Evolutionary conservation across 352 stramenopile species (phyloP), one percentile per base, ranked within the genome.

Genomic region (Poterioochromonas sp.): DNA sequence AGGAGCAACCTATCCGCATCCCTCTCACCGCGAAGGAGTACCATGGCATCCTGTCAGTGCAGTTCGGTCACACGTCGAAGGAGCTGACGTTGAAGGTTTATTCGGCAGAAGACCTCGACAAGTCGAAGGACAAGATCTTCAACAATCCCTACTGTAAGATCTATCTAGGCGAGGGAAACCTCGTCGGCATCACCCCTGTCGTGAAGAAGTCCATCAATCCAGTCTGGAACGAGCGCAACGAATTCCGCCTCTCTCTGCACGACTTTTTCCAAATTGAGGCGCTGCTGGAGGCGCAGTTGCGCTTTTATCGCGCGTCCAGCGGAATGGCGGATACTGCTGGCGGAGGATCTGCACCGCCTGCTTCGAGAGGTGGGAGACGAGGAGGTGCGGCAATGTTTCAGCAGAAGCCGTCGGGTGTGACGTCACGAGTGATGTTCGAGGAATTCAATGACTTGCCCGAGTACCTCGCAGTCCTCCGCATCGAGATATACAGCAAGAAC

Each of bases 1-100:
- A 74, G 35, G 39, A 74, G 29, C 5, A 74, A 39, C 65, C 65
- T 22, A 54, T 74, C 18, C 37, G 65, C 8, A 5, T 74, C 1
- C 37, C 37, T 26, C 40, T 74, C 34, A 37, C 65, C 2, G 22
- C 2, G 5, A 53, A 39, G 26, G 65, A 74, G 29, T 39, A 40
- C 29, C 39, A 54, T 54, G 65, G 65, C 5, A 32, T n/a, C 1
- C 40, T 74, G 40, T 1, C 11, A 39, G 18, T 74, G 40, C 65
- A 58, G 8, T 54, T 74, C 34, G 65, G 40, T 5, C 8, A 32
- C 3, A 34, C 35, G 2, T 3, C 5, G 5, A 54, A 34, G 8
- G 11, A 26, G 11, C 15, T 51, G 20, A 18, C 35, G 34, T 1
- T 74, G 2, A 29, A 39, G 2, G n/a, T 74, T n/a, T 15, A 35